Evolutionary conservation across 495 filamentous ascomycete genomes (phyloP).

Genomic region (Penicillium pulvis): DNA sequence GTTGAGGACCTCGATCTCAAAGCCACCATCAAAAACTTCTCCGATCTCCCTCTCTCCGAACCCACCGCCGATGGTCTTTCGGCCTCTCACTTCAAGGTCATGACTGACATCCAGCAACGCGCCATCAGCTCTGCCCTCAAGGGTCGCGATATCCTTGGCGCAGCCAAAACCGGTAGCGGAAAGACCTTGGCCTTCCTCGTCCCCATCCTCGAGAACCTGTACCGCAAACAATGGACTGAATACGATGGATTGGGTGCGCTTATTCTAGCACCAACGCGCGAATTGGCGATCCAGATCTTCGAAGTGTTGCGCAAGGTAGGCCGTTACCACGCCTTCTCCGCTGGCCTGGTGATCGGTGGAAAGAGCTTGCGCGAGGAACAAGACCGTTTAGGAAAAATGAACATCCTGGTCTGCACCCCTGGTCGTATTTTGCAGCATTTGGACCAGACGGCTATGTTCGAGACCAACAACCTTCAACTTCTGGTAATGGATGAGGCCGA

Average conservation of each 20-base stretch:
- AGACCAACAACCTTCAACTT: conserved; percentile 87
- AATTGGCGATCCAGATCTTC: conserved; percentile 96
- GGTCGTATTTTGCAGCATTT: conserved; percentile 95
- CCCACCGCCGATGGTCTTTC: conserved; percentile 80
- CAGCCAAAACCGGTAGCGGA: conserved; percentile 94
- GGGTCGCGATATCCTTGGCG: conserved; percentile 87
- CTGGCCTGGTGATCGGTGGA: conserved; percentile 93
- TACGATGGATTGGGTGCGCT: conserved; percentile 89
- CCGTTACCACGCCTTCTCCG: conserved; percentile 85
- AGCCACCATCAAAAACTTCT: conserved; percentile 55
- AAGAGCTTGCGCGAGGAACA: conserved; percentile 87
- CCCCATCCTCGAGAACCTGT: conserved; percentile 93
- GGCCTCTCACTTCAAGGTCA: conserved; percentile 81
- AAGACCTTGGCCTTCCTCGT: conserved; percentile 95
- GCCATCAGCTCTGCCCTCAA: conserved; percentile 85
- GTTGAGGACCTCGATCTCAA: conserved; percentile 57
- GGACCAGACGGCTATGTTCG: conserved; percentile 89
- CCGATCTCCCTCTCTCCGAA: conserved; percentile 82
- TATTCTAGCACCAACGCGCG: conserved; percentile 91
- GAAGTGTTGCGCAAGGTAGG: conserved; percentile 91
- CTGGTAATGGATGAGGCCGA: conserved; percentile 96
- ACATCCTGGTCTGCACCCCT: conserved; percentile 95
- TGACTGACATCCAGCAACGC: conserved; percentile 90
- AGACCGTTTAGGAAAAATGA: conserved; percentile 87
- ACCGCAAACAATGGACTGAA: conserved; percentile 85